Conservation (phyloP, 1,139 yeast species). For the Pichia sp. region DNA sequence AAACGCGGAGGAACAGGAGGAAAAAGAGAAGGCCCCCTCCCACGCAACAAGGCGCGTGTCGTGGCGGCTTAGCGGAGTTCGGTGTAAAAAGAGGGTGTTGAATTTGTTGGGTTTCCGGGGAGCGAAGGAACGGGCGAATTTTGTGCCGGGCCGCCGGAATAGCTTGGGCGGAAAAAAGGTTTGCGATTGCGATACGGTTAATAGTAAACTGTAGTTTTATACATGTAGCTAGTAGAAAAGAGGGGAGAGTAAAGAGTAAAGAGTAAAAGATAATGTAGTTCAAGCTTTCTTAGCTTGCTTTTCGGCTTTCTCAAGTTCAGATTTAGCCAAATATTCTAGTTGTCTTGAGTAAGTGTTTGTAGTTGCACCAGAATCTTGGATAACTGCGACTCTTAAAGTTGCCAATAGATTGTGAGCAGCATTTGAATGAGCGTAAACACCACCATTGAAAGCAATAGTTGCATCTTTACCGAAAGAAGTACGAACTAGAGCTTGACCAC, state of each 20-base stretch:
- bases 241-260: background rate
- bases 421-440: constrained; percentile 92
- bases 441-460: constrained; percentile 95
- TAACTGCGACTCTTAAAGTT: constrained; percentile 91
- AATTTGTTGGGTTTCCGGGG: too few relatives aligned
- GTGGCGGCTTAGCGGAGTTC: too few relatives aligned
- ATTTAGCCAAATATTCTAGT: constrained; percentile 42
- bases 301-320: constrained; percentile 23
- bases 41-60: too few relatives aligned
- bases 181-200: too few relatives aligned
- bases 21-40: too few relatives aligned
- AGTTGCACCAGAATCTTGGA: constrained; percentile 54
- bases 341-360: constrained; percentile 48
- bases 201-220: too few relatives aligned
- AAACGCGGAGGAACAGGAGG: too few relatives aligned
- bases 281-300: background rate
- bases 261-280: background rate
- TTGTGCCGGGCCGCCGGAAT: too few relatives aligned
- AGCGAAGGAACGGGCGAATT: too few relatives aligned
- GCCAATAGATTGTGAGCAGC: constrained; percentile 97
- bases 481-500: constrained; percentile 84
- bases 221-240: background rate
- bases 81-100: too few relatives aligned
- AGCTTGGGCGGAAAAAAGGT: too few relatives aligned
- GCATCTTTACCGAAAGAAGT: constrained; percentile 95